Conservation (phyloP, 169 alveolate species). For the Plasmodium yoelii region DNA sequence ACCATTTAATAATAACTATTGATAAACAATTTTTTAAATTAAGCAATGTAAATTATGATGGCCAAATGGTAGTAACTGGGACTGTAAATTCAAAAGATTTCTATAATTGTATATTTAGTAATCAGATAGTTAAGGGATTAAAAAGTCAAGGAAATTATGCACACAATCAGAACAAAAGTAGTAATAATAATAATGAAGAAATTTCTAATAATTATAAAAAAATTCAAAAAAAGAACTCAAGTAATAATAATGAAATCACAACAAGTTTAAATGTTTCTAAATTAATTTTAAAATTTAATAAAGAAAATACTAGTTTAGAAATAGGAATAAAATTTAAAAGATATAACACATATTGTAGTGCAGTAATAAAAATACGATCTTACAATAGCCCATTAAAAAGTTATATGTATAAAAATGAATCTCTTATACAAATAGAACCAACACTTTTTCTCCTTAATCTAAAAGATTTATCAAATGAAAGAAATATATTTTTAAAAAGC, state of each 20-base stretch:
- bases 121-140: constrained; percentile 29
- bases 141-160: constrained; percentile 6
- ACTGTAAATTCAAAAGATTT: constrained; percentile 61
- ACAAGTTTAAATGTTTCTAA: constrained; percentile 16
- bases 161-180: background rate
- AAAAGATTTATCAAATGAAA: constrained; percentile 55
- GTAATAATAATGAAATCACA: background rate
- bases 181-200: background rate
- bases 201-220: background rate
- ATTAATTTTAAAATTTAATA: constrained; percentile 35
- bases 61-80: constrained; percentile 15
- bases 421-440: constrained; percentile 71
- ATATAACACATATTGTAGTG: constrained; percentile 38
- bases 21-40: constrained; percentile 45
- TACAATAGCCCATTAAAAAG: constrained; percentile 35
- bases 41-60: constrained; percentile 14
- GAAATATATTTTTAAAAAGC: constrained; percentile 47
- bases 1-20: constrained; percentile 34
- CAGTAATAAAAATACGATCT: constrained; percentile 27
- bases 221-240: background rate
- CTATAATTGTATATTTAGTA: constrained; percentile 51
- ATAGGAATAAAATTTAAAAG: constrained; percentile 35
- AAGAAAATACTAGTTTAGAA: constrained; percentile 26
- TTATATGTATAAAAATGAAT: constrained; percentile 49
- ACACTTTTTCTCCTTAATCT: constrained; percentile 56